Percentiles rank a stretch among this genome's conserved stretches.
Evolutionary conservation across 2,329 filamentous ascomycete species (phyloP).

Genomic region (Orbilia oligospora): DNA sequence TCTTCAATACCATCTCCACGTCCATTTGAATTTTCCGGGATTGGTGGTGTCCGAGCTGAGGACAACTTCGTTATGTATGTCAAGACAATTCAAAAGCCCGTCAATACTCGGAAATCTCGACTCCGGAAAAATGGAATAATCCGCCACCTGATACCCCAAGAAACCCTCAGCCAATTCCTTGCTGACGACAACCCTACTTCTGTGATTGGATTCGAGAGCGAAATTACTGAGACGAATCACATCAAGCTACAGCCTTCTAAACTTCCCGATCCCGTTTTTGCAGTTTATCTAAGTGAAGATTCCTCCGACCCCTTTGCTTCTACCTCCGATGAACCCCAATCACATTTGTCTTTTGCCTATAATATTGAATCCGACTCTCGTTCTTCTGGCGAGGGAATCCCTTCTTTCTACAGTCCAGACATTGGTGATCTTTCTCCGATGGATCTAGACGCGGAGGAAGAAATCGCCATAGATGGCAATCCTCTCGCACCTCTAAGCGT

Average conservation of each 20-base stretch:
- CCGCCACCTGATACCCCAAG: slow-evolving; percentile 34
- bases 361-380: slow-evolving; percentile 55
- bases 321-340: slow-evolving; percentile 48
- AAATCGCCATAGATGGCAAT: slow-evolving; percentile 3
- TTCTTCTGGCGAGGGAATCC: slow-evolving; percentile 52
- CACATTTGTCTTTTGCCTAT: slow-evolving; percentile 54
- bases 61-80: slow-evolving; percentile 76
- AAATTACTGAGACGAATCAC: slow-evolving; percentile 25
- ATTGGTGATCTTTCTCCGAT: slow-evolving; percentile 49
- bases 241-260: slow-evolving; percentile 44
- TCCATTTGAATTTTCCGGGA: slow-evolving; percentile 73
- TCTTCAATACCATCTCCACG: slow-evolving; percentile 61
- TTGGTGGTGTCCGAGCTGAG: slow-evolving; percentile 75
- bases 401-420: slow-evolving; percentile 51
- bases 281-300: slow-evolving; percentile 42
- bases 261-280: slow-evolving; percentile 40
- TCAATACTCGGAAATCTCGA: slow-evolving; percentile 18
- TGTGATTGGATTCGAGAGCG: slow-evolving; percentile 16
- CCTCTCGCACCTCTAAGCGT: slow-evolving; percentile 45
- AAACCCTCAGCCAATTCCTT: slow-evolving; percentile 44
- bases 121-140: slow-evolving; percentile 18
- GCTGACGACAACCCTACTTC: slow-evolving; percentile 41
- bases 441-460: slow-evolving; percentile 51
- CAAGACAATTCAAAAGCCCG: slow-evolving; percentile 64
- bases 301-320: slow-evolving; percentile 47